phyloP scores from a whole-genome alignment of 176 grass and related monocot genomes.

The Areca catechu region DNA sequence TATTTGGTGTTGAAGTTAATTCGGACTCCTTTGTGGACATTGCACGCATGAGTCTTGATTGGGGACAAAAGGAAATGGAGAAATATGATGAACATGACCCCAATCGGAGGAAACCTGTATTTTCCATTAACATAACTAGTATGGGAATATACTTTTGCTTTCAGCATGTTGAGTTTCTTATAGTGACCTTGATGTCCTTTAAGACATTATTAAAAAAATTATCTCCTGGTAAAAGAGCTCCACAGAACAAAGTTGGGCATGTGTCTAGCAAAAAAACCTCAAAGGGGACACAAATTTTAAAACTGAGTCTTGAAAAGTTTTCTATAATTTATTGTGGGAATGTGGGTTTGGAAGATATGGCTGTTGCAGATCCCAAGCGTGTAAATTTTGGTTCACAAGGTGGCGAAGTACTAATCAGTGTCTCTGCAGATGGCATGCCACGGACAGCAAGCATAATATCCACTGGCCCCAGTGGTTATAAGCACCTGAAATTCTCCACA shows the following conservation, averaged over 20 bases:
- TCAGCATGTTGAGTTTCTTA: conserved; percentile 64
- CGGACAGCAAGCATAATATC: conserved; percentile 67
- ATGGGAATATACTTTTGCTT: conserved; percentile 56
- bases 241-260: conserved; percentile 29
- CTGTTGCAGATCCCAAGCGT: conserved; percentile 76
- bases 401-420: conserved; percentile 59
- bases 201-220: conserved; percentile 67
- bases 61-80: conserved; percentile 38
- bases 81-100: conserved; percentile 35
- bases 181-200: conserved; percentile 53
- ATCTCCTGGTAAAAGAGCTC: conserved; percentile 41
- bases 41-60: conserved; percentile 45
- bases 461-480: conserved; percentile 36
- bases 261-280: conserved; percentile 32
- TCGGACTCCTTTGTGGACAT: conserved; percentile 50
- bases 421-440: conserved; percentile 45
- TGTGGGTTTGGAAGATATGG: conserved; percentile 71
- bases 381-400: conserved; percentile 93
- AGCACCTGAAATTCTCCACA: conserved; percentile 65
- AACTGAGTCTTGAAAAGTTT: conserved; percentile 51
- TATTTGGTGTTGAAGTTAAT: conserved; percentile 18
- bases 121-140: conserved; percentile 56
- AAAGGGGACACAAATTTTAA: conserved; percentile 58
- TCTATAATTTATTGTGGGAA: conserved; percentile 65
- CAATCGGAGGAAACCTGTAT: conserved; percentile 16